Conservation (phyloP, 176 grass and related monocot species). For the Ampelocalamus luodianensis region DNA sequence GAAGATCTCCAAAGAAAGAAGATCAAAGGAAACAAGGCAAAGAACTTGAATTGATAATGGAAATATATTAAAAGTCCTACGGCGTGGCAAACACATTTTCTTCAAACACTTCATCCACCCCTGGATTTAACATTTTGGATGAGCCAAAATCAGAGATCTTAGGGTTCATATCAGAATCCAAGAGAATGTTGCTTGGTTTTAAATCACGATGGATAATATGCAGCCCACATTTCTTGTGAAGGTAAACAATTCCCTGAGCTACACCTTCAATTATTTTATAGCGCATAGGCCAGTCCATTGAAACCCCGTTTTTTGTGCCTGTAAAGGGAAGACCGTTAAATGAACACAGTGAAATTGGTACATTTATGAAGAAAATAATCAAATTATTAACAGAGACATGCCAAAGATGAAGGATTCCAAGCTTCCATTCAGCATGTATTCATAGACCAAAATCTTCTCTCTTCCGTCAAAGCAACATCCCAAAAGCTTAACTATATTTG, state of each 20-base stretch:
- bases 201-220: constrained; percentile 30
- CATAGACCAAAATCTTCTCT: constrained; percentile 35
- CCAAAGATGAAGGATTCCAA: constrained; percentile 1
- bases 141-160: constrained; percentile 41
- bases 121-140: background rate
- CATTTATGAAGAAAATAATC: background rate
- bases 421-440: constrained; percentile 14
- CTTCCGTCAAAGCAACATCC: constrained; percentile 25
- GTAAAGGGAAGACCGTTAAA: background rate
- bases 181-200: constrained; percentile 32
- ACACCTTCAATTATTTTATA: constrained; percentile 39
- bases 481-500: constrained; percentile 22
- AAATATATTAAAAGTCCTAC: background rate
- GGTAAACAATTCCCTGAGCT: constrained; percentile 31
- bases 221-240: constrained; percentile 12
- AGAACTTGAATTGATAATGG: background rate
- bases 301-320: background rate
- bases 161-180: constrained; percentile 36
- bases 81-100: constrained; percentile 4
- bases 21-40: background rate
- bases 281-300: background rate
- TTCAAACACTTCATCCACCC: background rate
- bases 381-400: background rate
- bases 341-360: background rate
- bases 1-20: background rate